Base-by-base conservation (phyloP, 169 alveolate genomes). In the Plasmodium reichenowi region DNA sequence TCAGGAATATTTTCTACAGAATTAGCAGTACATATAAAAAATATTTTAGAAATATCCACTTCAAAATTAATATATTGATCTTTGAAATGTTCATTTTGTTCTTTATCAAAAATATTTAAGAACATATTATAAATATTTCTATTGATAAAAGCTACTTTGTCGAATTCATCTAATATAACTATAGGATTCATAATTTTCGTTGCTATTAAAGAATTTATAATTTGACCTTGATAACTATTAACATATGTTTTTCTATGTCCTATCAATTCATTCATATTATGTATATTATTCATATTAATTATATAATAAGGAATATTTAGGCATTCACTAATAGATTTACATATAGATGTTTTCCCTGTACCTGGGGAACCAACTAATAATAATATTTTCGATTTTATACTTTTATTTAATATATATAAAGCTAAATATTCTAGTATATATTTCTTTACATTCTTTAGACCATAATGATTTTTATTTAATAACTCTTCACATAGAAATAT, bases 301-400 rank as follows among this genome's bases (percentile, higher is more conserved):
- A 98, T 87, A 75, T 94, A 94, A 74, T 95, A 94, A 91, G 97
- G 96, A 45, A 99, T 88, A 66, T 95, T 93, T 59, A 98, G 80
- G n/a, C 98, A 94, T 63, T 96, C 89, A 12, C 99, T 97, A 38
- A 98, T 95, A 3, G 98, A 90, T 72, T 94, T 95, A 24, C 98
- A 99, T n/a, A 98, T 94, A 47, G 98, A 95, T 2, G 99, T 98
- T 94, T 98, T 98, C 7, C 99, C 99, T 20, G 96, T 98, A 9
- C 99, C 99, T 1, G 99, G 99, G 15, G 98, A 99, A 2, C 99
- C 99, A 29, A 96, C 96, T 45, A 98, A 94, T 75, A 98, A 97
- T 9, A 98, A 89, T 26, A 97, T 97, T 91, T 97, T 97, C 8
- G 99, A 99, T 60, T 95, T 97, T 1, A 95, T 88, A 24, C 71